These are phyloP conservation scores for Ophiosphaerella korrae DNA, from an alignment of 2,329 filamentous ascomycete species.

Conservation along the genomic window DNA sequence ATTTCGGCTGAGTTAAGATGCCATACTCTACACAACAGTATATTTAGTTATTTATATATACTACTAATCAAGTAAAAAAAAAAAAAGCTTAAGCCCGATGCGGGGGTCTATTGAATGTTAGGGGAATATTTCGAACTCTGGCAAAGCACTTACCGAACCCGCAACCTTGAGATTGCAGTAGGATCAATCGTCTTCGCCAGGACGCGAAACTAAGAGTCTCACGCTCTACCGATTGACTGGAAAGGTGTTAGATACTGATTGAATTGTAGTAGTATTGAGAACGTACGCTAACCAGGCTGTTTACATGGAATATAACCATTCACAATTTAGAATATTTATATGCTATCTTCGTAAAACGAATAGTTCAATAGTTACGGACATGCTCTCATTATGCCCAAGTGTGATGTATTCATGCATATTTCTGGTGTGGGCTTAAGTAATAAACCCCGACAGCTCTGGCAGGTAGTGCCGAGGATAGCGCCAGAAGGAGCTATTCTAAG, in stretches of 20 bases:
- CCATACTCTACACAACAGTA: no score
- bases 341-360: neutral
- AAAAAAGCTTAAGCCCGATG: conserved; percentile 23
- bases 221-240: conserved; percentile 50
- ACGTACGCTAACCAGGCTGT: conserved; percentile 2
- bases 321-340: neutral
- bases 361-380: neutral
- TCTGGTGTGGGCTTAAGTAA: neutral
- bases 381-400: neutral
- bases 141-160: conserved; percentile 32
- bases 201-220: conserved; percentile 44
- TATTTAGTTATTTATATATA: no score
- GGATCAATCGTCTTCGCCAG: conserved; percentile 23
- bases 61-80: conserved; percentile 1
- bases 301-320: neutral
- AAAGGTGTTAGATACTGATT: conserved; percentile 1
- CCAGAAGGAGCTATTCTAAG: neutral
- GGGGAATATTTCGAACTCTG: neutral
- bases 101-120: conserved; percentile 46
- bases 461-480: neutral
- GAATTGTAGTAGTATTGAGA: neutral
- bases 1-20: no score
- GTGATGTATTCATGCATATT: neutral
- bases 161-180: conserved; percentile 40
- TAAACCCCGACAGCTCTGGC: neutral